phyloP scores from a whole-genome alignment of 1,284 basidiomycete species.

The Tilletia setariae region DNA sequence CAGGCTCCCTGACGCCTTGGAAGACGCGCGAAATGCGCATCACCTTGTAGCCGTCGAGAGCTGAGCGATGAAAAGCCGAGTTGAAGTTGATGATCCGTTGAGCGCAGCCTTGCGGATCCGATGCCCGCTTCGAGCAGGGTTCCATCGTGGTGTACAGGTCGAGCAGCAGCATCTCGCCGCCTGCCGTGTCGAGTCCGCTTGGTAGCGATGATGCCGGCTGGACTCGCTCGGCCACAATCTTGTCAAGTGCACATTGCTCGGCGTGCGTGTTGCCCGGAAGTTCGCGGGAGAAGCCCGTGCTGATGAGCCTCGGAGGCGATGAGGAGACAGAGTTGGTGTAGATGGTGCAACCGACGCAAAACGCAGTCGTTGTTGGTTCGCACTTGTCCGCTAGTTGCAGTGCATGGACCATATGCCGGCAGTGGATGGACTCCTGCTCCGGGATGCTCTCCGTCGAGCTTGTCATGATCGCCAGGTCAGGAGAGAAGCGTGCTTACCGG shows the following conservation, averaged over 20 bases:
- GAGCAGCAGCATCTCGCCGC: slow-evolving; percentile 53
- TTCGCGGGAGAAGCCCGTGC: slow-evolving; percentile 87
- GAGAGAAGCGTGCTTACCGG: too few relatives aligned
- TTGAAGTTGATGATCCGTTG: slow-evolving; percentile 70
- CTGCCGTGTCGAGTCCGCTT: not conserved
- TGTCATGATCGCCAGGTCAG: too few relatives aligned
- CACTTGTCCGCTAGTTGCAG: slow-evolving; percentile 72
- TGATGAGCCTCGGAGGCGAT: slow-evolving; percentile 55
- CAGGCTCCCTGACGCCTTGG: slow-evolving; percentile 87
- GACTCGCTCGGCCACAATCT: slow-evolving; percentile 58
- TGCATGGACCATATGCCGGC: slow-evolving; percentile 64
- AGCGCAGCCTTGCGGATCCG: slow-evolving; percentile 80
- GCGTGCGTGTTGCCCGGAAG: slow-evolving; percentile 91
- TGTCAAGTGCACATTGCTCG: slow-evolving; percentile 86
- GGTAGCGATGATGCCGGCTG: too few relatives aligned
- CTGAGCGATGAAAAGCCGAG: not conserved
- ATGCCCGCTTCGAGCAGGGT: slow-evolving; percentile 86
- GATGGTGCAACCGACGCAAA: slow-evolving; percentile 89
- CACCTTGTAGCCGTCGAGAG: not conserved
- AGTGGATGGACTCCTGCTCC: slow-evolving; percentile 21
- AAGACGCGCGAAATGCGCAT: slow-evolving; percentile 69
- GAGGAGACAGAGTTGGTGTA: slow-evolving; percentile 55
- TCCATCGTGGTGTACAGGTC: slow-evolving; percentile 95
- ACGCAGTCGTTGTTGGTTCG: slow-evolving; percentile 72
- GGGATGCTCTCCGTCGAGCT: not conserved